These are phyloP conservation scores for Ajuga reptans DNA, from an alignment of 305 asterid genomes.

Conservation along the genomic window DNA sequence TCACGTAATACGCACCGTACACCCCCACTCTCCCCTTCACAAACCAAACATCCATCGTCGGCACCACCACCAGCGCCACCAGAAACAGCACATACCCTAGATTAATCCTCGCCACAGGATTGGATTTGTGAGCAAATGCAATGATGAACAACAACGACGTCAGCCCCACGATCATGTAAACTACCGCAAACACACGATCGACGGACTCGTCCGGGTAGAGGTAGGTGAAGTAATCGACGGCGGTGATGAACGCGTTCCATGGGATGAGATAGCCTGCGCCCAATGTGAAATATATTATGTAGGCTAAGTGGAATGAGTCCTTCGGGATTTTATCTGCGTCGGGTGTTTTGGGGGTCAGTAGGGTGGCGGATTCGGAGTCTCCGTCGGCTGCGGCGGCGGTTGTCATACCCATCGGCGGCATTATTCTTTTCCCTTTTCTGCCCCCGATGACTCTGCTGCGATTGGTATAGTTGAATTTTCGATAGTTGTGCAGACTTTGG, in stretches of 20 bases:
- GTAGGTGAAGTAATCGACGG: conserved; percentile 86
- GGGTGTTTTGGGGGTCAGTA: conserved; percentile 29
- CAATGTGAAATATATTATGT: conserved; percentile 71
- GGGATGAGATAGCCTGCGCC: conserved; percentile 85
- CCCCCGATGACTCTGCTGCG: background rate
- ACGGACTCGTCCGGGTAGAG: conserved; percentile 74
- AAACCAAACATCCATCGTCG: conserved; percentile 60
- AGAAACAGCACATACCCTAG: conserved; percentile 51
- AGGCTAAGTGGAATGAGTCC: conserved; percentile 70
- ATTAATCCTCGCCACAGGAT: conserved; percentile 53
- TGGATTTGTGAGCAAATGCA: conserved; percentile 57
- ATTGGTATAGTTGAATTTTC: background rate
- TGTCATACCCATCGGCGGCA: conserved; percentile 38
- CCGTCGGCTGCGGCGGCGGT: conserved; percentile 25
- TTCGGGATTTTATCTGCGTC: conserved; percentile 38
- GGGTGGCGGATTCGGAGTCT: conserved; percentile 40
- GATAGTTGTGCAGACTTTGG: background rate
- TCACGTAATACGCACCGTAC: conserved; percentile 54
- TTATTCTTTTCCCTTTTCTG: background rate
- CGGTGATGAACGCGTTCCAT: conserved; percentile 96
- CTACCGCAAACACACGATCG: conserved; percentile 65
- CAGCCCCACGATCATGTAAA: conserved; percentile 61
- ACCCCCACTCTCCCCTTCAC: conserved; percentile 66
- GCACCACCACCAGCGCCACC: conserved; percentile 58
- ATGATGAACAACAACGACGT: conserved; percentile 38